Evolutionary conservation across 2,329 filamentous ascomycete genomes (phyloP), one percentile per base, ranked within the genome.

Genomic region (Cladosporium sp.): DNA sequence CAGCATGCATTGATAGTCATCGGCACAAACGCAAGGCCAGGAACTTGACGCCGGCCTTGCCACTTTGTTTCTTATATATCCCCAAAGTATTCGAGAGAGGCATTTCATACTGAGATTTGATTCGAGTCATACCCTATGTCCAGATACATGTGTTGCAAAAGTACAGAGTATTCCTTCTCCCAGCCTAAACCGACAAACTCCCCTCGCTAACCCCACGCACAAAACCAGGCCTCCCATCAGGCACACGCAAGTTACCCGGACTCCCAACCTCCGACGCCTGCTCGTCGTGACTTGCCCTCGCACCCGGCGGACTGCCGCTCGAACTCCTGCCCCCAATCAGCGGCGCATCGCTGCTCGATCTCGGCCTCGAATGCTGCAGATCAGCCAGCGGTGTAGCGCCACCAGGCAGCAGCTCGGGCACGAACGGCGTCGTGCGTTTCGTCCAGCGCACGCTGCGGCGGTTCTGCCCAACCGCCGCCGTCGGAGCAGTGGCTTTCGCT

Each of bases 371-470:
- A n/a, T 38, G 31, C 9, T 16, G 14, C 5, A 50, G 7, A 18
- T 37, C 18, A 3, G 22, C 14, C 32, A 43, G 7, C n/a, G 40
- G 18, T 2, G 43, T 16, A 13, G 19, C 18, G 9, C 9, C 6
- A 22, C 9, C 11, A 2, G 35, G 35, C n/a, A 42, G 40, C 34
- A 35, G n/a, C 11, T 38, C 35, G 35, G n/a, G 35, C n/a, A 9
- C n/a, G 35, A 38, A 42, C 13, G 40, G 22, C 11, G 8, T 22
- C 4, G 34, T 37, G 34, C n/a, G 34, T 22, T 22, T 42, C 4
- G 48, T 50, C 48, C 48, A 50, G 8, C 48, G 48, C 5, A 50
- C 48, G 33, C 48, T 50, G 40, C 48, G 48, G 13, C 48, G 48
- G 11, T 43, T 13, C 32, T 50, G 48, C 10, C 32, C 35, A 9